Conservation (phyloP, 2,329 filamentous ascomycete species). For the Trichoderma sp. region DNA sequence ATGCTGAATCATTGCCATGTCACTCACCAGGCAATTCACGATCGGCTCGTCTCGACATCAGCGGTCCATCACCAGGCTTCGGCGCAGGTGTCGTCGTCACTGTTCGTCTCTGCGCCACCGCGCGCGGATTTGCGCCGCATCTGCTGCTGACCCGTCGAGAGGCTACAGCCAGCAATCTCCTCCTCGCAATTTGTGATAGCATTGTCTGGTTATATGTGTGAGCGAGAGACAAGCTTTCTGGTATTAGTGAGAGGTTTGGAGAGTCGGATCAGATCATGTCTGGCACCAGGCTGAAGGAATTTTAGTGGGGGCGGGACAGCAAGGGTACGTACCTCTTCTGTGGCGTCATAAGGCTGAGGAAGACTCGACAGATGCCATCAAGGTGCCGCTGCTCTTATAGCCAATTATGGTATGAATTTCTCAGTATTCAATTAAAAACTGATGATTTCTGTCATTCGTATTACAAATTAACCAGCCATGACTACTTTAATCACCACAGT, state of each 20-base stretch:
- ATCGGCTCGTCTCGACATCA: constrained; percentile 68
- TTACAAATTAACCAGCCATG: not conserved
- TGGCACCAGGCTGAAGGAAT: constrained; percentile 25
- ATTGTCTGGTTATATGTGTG: constrained; percentile 21
- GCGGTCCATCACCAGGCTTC: constrained; percentile 61
- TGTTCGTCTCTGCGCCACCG: constrained; percentile 48
- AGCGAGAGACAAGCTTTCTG: not conserved
- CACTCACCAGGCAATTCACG: constrained; percentile 65
- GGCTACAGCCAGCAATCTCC: constrained; percentile 33
- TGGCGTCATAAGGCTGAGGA: constrained; percentile 28
- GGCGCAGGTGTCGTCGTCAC: constrained; percentile 60
- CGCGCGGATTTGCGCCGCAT: not conserved
- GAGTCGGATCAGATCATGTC: constrained; percentile 22
- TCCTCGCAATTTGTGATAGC: constrained; percentile 33
- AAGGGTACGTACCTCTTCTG: constrained; percentile 18
- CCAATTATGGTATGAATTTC: not conserved
- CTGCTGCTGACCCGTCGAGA: constrained; percentile 33
- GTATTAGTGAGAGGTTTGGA: not conserved
- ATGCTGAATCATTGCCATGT: not conserved
- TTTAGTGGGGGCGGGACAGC: not conserved
- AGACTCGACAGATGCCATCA: not conserved
- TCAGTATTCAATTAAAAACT: not conserved
- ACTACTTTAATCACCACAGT: not conserved
- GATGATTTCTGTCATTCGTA: not conserved
- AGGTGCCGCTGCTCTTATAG: not conserved